Percentiles rank a stretch among this genome's conserved stretches.
Conservation (phyloP, 805 yeast genomes). For the Yamadazyma kitorensis region DNA sequence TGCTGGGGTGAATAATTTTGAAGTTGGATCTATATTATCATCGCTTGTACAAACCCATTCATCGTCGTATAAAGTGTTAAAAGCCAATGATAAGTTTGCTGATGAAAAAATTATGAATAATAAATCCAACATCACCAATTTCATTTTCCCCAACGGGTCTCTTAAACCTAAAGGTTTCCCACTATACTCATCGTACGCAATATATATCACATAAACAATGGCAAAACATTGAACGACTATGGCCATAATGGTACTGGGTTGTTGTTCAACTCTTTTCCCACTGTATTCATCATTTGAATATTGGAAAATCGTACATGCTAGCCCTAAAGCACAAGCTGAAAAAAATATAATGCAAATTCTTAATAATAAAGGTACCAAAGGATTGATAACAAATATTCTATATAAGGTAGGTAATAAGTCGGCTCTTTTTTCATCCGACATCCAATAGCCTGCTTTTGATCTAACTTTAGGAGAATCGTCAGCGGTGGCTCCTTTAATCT, state of each 20-base stretch:
- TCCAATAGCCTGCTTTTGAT: slow-evolving; percentile 66
- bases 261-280: slow-evolving; percentile 52
- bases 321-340: slow-evolving; percentile 64
- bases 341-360: slow-evolving; percentile 50
- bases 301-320: slow-evolving; percentile 60
- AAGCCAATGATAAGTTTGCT: slow-evolving; percentile 83
- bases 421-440: slow-evolving; percentile 58
- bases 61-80: slow-evolving; percentile 75
- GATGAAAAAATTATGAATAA: slow-evolving; percentile 84
- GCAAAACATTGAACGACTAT: slow-evolving; percentile 80
- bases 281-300: slow-evolving; percentile 33
- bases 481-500: no score
- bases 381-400: slow-evolving; percentile 65
- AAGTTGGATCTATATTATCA: slow-evolving; percentile 16
- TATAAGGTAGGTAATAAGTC: slow-evolving; percentile 62
- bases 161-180: slow-evolving; percentile 92
- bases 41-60: slow-evolving; percentile 68
- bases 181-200: slow-evolving; percentile 86
- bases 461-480: slow-evolving; percentile 39
- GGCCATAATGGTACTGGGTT: slow-evolving; percentile 92
- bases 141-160: slow-evolving; percentile 78
- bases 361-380: slow-evolving; percentile 76
- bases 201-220: slow-evolving; percentile 70
- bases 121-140: slow-evolving; percentile 77
- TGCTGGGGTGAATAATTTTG: slow-evolving; percentile 24